Percentiles rank a stretch among this genome's conserved stretches.
Conservation (phyloP, 139 green algal species). For the Eudorina sp. region DNA sequence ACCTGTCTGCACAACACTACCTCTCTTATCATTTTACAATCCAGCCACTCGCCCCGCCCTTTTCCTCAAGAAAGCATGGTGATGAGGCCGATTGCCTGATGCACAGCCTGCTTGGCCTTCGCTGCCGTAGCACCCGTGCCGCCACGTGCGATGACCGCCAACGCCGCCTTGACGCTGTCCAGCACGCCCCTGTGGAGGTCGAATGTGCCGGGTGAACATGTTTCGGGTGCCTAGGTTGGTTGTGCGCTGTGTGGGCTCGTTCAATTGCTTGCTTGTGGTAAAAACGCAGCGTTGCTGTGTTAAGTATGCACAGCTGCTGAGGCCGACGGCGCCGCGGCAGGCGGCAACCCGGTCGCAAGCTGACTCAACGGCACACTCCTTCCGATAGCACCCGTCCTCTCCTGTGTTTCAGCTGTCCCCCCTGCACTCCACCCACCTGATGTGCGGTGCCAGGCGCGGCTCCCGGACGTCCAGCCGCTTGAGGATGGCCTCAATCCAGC, state of each 20-base stretch:
- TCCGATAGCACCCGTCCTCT: too few species aligned
- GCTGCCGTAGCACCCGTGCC: slow-evolving; percentile 17
- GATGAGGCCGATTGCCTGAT: slow-evolving; percentile 64
- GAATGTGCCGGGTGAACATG: neutral
- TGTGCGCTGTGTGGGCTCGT: too few species aligned
- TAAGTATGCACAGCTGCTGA: too few species aligned
- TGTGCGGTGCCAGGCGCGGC: slow-evolving; percentile 66
- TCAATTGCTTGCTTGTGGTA: too few species aligned
- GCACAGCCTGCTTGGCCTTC: slow-evolving; percentile 65
- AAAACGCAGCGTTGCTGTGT: too few species aligned
- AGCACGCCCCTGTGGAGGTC: slow-evolving; percentile 54
- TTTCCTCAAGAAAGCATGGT: slow-evolving; percentile 29
- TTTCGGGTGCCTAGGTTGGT: too few species aligned
- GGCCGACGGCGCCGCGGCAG: too few species aligned
- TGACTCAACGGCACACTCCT: too few species aligned
- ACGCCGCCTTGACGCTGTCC: slow-evolving; percentile 50
- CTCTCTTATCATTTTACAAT: neutral
- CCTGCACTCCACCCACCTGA: neutral
- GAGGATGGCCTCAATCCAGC: slow-evolving; percentile 74
- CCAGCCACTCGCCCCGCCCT: neutral
- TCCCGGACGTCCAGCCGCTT: slow-evolving; percentile 37
- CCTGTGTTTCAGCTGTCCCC: too few species aligned
- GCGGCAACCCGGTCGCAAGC: too few species aligned
- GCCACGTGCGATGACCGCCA: slow-evolving; percentile 48
- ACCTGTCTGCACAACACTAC: too few species aligned